Conservation (phyloP, 2,329 filamentous ascomycete species). For the Fusarium aywerte region DNA sequence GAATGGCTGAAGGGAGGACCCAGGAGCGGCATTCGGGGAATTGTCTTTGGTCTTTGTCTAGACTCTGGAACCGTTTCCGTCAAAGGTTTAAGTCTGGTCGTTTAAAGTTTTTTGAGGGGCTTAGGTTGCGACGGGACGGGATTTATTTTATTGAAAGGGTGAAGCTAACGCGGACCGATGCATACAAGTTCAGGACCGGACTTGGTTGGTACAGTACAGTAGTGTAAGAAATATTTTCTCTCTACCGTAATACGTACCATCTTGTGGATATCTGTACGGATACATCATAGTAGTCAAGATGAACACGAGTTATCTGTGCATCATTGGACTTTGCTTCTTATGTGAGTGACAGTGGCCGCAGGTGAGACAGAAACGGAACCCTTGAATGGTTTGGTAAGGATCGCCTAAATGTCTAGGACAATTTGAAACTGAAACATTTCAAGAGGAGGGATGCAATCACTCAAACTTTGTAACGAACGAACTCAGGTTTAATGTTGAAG, state of each 20-base stretch:
- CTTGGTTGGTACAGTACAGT: constrained; percentile 18
- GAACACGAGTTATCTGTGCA: constrained; percentile 1
- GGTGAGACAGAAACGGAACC: constrained; percentile 7
- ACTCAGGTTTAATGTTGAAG: not conserved
- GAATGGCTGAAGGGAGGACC: constrained; percentile 34
- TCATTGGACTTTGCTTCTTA: constrained; percentile 10
- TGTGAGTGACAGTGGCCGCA: constrained; percentile 8
- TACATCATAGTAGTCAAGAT: not conserved
- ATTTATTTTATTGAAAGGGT: constrained; percentile 24
- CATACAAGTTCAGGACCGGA: constrained; percentile 15
- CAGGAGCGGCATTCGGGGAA: not conserved
- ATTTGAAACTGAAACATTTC: constrained; percentile 12
- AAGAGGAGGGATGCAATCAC: not conserved
- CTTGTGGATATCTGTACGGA: not conserved
- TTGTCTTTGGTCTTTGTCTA: not conserved
- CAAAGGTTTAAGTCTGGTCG: constrained; percentile 10
- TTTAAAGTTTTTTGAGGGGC: constrained; percentile 22
- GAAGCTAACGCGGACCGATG: constrained; percentile 38
- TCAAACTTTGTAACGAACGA: not conserved
- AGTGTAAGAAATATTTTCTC: not conserved
- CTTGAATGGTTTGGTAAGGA: constrained; percentile 7
- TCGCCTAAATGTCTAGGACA: constrained; percentile 12
- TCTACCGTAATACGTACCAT: not conserved
- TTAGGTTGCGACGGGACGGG: constrained; percentile 17
- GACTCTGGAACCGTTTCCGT: constrained; percentile 30